phyloP scores from a whole-genome alignment of 176 grass and related monocot species.

The Leersia perrieri region DNA sequence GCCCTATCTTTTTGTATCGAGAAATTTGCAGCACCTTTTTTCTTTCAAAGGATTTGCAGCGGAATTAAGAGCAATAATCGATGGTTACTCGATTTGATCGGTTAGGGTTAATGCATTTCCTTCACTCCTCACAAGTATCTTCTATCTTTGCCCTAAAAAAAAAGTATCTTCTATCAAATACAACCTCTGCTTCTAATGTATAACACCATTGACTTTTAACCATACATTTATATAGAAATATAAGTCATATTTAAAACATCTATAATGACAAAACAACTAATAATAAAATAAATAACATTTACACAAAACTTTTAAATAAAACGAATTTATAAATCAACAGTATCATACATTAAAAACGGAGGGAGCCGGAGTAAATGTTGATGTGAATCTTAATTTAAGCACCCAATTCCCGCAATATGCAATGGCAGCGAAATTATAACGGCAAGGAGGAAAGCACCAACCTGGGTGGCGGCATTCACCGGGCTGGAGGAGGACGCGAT shows the following conservation, averaged over 20 bases:
- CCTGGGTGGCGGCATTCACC: conserved; percentile 73
- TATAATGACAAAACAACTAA: too few species aligned
- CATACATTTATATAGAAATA: too few species aligned
- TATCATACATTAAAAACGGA: too few species aligned
- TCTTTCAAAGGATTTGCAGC: neutral
- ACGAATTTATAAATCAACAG: too few species aligned
- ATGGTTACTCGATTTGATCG: neutral
- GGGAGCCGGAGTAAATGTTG: too few species aligned
- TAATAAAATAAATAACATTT: too few species aligned
- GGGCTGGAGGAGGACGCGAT: conserved; percentile 57
- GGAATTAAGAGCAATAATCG: neutral
- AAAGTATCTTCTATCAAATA: too few species aligned
- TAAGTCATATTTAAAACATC: too few species aligned
- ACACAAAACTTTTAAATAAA: too few species aligned
- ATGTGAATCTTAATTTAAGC: neutral
- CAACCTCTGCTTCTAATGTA: too few species aligned
- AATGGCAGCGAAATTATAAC: neutral
- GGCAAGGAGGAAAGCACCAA: conserved; percentile 15
- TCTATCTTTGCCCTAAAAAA: too few species aligned
- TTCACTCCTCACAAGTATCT: neutral
- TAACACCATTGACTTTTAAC: too few species aligned
- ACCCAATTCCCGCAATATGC: neutral
- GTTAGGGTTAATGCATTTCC: neutral
- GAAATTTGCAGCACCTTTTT: neutral
- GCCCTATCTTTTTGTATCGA: neutral